A percentile compares a stretch with the other conserved stretches of the same genome.
Evolutionary conservation across 805 yeast genomes (phyloP).

Genomic region (Dipodascus albidus): DNA sequence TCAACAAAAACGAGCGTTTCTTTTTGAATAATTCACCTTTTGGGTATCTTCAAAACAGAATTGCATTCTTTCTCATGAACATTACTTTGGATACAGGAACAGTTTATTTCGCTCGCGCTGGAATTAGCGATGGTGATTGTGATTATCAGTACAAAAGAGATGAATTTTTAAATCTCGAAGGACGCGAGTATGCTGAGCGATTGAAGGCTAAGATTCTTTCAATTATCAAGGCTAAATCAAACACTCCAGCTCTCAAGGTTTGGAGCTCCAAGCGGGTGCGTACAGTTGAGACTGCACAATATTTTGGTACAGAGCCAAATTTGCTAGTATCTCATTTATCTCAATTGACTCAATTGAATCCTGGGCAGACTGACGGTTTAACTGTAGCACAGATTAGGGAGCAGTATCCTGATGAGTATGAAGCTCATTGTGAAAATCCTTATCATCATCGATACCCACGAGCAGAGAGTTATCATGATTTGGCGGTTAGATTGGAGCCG

Average conservation of each 20-base stretch:
- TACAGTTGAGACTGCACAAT: slow-evolving; percentile 65
- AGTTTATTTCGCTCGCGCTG: slow-evolving; percentile 73
- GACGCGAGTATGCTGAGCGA: slow-evolving; percentile 48
- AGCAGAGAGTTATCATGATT: slow-evolving; percentile 91
- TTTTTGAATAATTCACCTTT: slow-evolving; percentile 70
- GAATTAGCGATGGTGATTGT: slow-evolving; percentile 28
- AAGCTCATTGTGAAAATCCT: slow-evolving; percentile 60
- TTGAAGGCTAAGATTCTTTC: background rate
- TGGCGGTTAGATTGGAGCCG: slow-evolving; percentile 91
- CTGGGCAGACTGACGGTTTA: slow-evolving; percentile 75
- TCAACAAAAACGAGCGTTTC: slow-evolving; percentile 80
- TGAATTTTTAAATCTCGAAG: slow-evolving; percentile 53
- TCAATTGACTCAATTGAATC: slow-evolving; percentile 78
- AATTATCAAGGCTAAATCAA: background rate
- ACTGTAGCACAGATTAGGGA: slow-evolving; percentile 45
- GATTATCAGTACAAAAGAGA: slow-evolving; percentile 65
- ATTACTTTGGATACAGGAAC: slow-evolving; percentile 77
- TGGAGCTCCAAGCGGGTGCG: slow-evolving; percentile 91
- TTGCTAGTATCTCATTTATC: slow-evolving; percentile 62
- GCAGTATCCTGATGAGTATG: slow-evolving; percentile 59
- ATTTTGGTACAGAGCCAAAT: slow-evolving; percentile 47
- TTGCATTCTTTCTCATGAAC: slow-evolving; percentile 87
- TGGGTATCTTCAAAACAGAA: slow-evolving; percentile 84
- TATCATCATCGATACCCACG: slow-evolving; percentile 88
- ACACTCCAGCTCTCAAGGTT: slow-evolving; percentile 51